These are phyloP conservation scores for Exophiala dermatitidis DNA, from an alignment of 2,329 filamentous ascomycete species.

Conservation along the genomic window DNA sequence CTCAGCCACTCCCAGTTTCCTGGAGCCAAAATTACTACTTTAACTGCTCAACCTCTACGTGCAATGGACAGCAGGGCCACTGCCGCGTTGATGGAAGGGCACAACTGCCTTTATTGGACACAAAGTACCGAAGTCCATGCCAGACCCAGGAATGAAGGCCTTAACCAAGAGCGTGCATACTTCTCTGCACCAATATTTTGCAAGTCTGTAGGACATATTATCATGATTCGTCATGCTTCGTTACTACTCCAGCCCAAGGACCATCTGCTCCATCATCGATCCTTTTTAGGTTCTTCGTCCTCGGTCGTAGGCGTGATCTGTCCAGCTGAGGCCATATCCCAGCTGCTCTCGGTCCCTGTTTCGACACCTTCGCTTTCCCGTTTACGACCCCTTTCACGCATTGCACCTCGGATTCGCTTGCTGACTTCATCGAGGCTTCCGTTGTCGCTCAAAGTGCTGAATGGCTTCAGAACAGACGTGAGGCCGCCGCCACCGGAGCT, in stretches of 20 bases:
- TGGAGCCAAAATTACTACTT: too few species aligned
- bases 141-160: too few species aligned
- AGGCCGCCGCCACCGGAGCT: conserved; percentile 60
- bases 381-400: conserved; percentile 66
- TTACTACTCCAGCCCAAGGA: neutral
- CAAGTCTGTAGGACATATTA: neutral
- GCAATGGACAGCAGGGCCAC: too few species aligned
- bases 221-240: neutral
- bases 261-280: conserved; percentile 10
- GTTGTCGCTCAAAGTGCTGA: conserved; percentile 57
- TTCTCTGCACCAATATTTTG: too few species aligned
- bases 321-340: conserved; percentile 26
- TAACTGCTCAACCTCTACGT: too few species aligned
- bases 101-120: too few species aligned
- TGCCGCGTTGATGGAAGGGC: too few species aligned
- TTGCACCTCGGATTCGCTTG: conserved; percentile 74
- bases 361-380: conserved; percentile 28
- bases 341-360: conserved; percentile 25
- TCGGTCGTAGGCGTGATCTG: conserved; percentile 23
- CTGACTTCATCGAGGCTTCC: conserved; percentile 75
- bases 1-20: too few species aligned
- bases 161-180: too few species aligned
- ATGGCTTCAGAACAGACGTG: conserved; percentile 52
- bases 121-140: too few species aligned
- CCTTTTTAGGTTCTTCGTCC: conserved; percentile 27